Conservation (phyloP, 768 basidiomycete species). For the Hemileccinum rubropunctum region DNA sequence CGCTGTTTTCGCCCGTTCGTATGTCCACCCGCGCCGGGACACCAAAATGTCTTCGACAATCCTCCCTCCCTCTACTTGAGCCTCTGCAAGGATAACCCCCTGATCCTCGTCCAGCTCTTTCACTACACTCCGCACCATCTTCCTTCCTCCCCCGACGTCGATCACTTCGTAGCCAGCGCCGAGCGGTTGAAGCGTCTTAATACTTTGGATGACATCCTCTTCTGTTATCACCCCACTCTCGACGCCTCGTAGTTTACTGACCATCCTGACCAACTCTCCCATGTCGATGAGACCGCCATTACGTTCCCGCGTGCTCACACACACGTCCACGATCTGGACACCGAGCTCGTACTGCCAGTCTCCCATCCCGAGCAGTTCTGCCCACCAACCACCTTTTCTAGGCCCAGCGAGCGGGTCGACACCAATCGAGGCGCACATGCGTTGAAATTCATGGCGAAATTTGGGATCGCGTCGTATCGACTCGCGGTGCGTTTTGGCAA, state of each 20-base stretch:
- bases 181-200: constrained; percentile 84
- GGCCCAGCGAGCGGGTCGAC: constrained; percentile 93
- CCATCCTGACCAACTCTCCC: constrained; percentile 75
- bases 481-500: constrained; percentile 80
- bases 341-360: constrained; percentile 97
- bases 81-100: constrained; percentile 73
- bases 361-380: constrained; percentile 79
- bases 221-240: constrained; percentile 71
- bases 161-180: constrained; percentile 91
- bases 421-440: constrained; percentile 93
- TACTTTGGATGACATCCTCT: constrained; percentile 79
- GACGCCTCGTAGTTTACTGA: constrained; percentile 73
- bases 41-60: constrained; percentile 65
- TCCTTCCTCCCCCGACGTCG: constrained; percentile 61
- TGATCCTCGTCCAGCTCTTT: constrained; percentile 91
- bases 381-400: constrained; percentile 87
- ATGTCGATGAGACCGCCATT: constrained; percentile 95
- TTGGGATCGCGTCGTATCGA: constrained; percentile 81
- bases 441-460: constrained; percentile 90
- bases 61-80: constrained; percentile 64
- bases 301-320: constrained; percentile 80
- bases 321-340: constrained; percentile 92
- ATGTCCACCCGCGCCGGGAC: constrained; percentile 67
- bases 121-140: constrained; percentile 86
- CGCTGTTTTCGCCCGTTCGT: constrained; percentile 71